Conservation (phyloP, 768 basidiomycete species). For the Strobilomyces dryophilus region DNA sequence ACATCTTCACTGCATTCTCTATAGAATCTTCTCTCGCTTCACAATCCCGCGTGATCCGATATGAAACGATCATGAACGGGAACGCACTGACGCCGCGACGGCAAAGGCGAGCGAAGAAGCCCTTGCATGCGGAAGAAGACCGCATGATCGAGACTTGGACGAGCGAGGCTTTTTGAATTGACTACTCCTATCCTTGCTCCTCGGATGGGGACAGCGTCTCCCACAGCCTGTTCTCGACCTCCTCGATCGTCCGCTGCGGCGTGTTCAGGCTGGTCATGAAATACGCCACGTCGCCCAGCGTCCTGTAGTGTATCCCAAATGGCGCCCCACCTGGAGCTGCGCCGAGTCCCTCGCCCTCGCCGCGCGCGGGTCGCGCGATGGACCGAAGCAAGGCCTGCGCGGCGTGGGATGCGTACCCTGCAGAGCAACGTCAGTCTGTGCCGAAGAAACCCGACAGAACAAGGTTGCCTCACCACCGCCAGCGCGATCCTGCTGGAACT, state of each 20-base stretch:
- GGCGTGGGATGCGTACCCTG: constrained; percentile 58
- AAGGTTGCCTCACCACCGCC: constrained; percentile 42
- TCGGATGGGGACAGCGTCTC: constrained; percentile 19
- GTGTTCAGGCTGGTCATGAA: constrained; percentile 90
- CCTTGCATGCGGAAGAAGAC: too few relatives aligned
- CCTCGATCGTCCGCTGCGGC: constrained; percentile 44
- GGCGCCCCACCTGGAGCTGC: constrained; percentile 49
- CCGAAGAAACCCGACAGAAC: background rate
- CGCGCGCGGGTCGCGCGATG: constrained; percentile 36
- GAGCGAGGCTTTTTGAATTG: too few relatives aligned
- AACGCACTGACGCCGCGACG: too few relatives aligned
- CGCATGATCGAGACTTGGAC: too few relatives aligned
- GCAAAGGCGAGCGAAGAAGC: too few relatives aligned
- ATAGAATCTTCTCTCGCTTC: background rate
- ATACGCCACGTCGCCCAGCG: constrained; percentile 89
- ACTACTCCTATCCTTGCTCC: too few relatives aligned
- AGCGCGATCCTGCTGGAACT: constrained; percentile 55
- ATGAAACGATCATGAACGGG: background rate
- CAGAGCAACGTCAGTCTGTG: background rate
- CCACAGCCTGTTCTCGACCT: constrained; percentile 63
- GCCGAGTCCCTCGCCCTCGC: constrained; percentile 27
- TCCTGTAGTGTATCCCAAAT: constrained; percentile 78
- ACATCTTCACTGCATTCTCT: too few relatives aligned
- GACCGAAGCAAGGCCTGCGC: constrained; percentile 59
- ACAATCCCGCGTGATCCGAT: background rate